phyloP scores from a whole-genome alignment of 1,284 basidiomycete genomes.

The Cryptococcus floricola region DNA sequence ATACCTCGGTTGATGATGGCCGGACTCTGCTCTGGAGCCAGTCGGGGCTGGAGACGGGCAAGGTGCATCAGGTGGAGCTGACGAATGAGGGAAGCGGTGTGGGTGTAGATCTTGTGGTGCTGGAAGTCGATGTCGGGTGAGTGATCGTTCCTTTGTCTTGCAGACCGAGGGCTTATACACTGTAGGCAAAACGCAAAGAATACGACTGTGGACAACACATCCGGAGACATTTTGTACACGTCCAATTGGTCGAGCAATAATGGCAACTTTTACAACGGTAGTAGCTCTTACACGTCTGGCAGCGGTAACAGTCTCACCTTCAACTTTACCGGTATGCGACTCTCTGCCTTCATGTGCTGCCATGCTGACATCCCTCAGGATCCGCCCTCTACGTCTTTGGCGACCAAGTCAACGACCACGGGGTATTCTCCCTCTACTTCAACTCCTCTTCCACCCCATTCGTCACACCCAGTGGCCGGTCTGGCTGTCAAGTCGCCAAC shows the following conservation, averaged over 20 bases:
- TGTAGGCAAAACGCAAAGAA: slow-evolving; percentile 38
- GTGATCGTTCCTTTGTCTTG: slow-evolving; percentile 1
- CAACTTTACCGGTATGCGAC: slow-evolving; percentile 33
- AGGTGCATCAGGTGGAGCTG: slow-evolving; percentile 27
- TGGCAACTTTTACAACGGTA: slow-evolving; percentile 37
- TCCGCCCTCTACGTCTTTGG: slow-evolving; percentile 50
- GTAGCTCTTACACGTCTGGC: slow-evolving; percentile 39
- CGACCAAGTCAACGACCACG: slow-evolving; percentile 51
- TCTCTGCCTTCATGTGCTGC: not conserved
- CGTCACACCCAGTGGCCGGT: slow-evolving; percentile 36
- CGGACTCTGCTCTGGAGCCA: slow-evolving; percentile 27
- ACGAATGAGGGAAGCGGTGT: slow-evolving; percentile 35
- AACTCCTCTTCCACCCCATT: slow-evolving; percentile 29
- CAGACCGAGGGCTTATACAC: slow-evolving; percentile 2
- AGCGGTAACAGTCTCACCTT: slow-evolving; percentile 33
- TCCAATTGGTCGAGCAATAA: slow-evolving; percentile 46
- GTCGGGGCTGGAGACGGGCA: slow-evolving; percentile 17
- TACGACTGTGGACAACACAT: slow-evolving; percentile 42
- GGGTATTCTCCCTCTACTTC: slow-evolving; percentile 41
- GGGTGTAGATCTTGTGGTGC: slow-evolving; percentile 35
- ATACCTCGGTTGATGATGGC: slow-evolving; percentile 16
- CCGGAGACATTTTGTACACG: slow-evolving; percentile 30
- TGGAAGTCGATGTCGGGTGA: slow-evolving; percentile 37
- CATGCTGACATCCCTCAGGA: slow-evolving; percentile 14
- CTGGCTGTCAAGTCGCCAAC: slow-evolving; percentile 37